Percentiles rank a stretch among this genome's conserved stretches.
Evolutionary conservation across 164 flowering plant genomes (phyloP).

Genomic region (Tetracentron sinense): DNA sequence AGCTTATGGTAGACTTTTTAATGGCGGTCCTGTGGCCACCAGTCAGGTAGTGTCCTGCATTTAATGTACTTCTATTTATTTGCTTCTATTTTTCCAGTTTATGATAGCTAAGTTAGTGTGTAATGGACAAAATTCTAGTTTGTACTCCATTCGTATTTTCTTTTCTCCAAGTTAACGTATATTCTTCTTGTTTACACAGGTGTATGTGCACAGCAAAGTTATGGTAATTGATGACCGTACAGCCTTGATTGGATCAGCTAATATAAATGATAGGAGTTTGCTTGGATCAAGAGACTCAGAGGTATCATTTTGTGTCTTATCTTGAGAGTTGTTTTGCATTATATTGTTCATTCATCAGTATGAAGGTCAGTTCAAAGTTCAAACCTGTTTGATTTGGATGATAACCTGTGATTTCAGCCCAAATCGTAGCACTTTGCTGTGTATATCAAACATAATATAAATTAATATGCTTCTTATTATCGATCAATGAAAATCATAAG

Average conservation of each 20-base stretch:
- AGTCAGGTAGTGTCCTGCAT: slow-evolving; percentile 63
- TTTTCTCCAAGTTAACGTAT: too few species aligned
- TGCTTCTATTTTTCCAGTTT: neutral
- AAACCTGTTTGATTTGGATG: too few species aligned
- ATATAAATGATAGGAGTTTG: slow-evolving; percentile 93
- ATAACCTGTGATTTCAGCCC: neutral
- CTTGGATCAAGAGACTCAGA: slow-evolving; percentile 98
- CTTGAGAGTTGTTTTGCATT: neutral
- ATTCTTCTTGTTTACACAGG: too few species aligned
- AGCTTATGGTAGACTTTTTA: slow-evolving; percentile 74
- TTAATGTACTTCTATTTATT: neutral
- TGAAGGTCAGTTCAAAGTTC: neutral
- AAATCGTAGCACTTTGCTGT: neutral
- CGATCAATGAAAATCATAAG: neutral
- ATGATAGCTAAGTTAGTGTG: neutral
- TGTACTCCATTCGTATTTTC: neutral
- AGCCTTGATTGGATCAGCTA: slow-evolving; percentile 85
- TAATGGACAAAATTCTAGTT: neutral
- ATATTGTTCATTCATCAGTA: neutral
- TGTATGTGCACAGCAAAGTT: slow-evolving; percentile 94
- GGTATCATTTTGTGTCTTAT: slow-evolving; percentile 38
- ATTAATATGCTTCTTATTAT: neutral
- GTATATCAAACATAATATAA: neutral
- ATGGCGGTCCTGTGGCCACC: slow-evolving; percentile 76
- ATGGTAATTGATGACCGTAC: slow-evolving; percentile 85